phyloP scores from a whole-genome alignment of 2,329 filamentous ascomycete species.

The Clonostachys byssicola region DNA sequence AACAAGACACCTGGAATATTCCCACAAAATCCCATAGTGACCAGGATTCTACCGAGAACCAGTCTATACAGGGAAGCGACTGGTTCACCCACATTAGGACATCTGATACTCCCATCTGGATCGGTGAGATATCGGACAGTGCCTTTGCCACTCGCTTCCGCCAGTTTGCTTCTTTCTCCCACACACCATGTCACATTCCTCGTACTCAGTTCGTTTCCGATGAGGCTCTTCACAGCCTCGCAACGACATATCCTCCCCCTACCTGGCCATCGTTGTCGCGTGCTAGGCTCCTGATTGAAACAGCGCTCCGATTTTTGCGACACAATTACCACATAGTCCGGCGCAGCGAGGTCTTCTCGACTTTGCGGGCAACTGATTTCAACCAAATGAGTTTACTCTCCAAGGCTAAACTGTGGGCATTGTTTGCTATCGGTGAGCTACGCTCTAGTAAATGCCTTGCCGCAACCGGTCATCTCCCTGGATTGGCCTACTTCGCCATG shows the following conservation, averaged over 20 bases:
- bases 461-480: conserved; percentile 29
- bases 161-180: conserved; percentile 20
- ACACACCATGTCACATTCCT: conserved; percentile 22
- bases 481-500: conserved; percentile 34
- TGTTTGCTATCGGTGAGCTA: conserved; percentile 40
- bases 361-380: conserved; percentile 26
- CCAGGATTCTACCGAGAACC: conserved; percentile 9
- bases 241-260: conserved; percentile 18
- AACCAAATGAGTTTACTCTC: conserved; percentile 21
- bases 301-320: conserved; percentile 30
- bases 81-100: conserved; percentile 27
- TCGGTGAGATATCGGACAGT: conserved; percentile 27
- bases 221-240: conserved; percentile 10
- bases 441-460: conserved; percentile 31
- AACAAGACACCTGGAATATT: no score
- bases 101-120: conserved; percentile 23
- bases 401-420: conserved; percentile 33
- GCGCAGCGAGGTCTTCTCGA: conserved; percentile 25
- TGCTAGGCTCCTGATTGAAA: conserved; percentile 20
- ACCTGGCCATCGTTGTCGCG: conserved; percentile 6
- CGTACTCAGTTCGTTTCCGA: conserved; percentile 24
- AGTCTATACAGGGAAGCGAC: conserved; percentile 1
- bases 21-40: conserved; percentile 7
- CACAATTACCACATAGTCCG: conserved; percentile 35
- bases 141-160: conserved; percentile 29